Evolutionary conservation across 1,284 basidiomycete species (phyloP).

Genomic region (Ceratobasidium sp.): DNA sequence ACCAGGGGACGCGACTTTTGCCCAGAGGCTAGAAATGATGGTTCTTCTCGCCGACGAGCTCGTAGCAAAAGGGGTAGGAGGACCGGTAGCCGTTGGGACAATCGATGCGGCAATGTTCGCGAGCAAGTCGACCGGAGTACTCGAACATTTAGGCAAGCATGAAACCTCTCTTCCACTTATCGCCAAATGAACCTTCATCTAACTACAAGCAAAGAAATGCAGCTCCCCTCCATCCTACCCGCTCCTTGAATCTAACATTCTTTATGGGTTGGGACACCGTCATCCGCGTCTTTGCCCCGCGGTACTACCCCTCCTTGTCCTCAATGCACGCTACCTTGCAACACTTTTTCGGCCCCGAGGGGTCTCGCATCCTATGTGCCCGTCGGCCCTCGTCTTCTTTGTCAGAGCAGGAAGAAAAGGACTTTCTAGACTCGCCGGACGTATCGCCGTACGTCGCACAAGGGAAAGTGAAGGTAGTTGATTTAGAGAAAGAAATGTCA

Average conservation of each 20-base stretch:
- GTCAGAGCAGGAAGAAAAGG: slow-evolving; percentile 54
- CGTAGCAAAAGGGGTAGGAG: slow-evolving; percentile 46
- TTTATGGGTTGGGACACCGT: slow-evolving; percentile 92
- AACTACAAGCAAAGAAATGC: slow-evolving; percentile 6
- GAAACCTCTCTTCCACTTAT: no score
- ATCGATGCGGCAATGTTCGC: slow-evolving; percentile 92
- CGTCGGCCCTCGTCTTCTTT: slow-evolving; percentile 60
- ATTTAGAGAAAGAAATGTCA: slow-evolving; percentile 70
- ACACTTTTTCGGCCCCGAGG: slow-evolving; percentile 71
- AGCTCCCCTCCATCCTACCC: background rate
- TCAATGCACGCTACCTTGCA: slow-evolving; percentile 70
- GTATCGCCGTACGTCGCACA: slow-evolving; percentile 65
- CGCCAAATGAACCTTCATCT: background rate
- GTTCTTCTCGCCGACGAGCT: slow-evolving; percentile 70
- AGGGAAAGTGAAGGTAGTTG: slow-evolving; percentile 69
- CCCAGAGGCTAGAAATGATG: slow-evolving; percentile 89
- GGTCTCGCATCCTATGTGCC: slow-evolving; percentile 81
- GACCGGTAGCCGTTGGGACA: slow-evolving; percentile 83
- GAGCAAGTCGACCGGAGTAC: slow-evolving; percentile 78
- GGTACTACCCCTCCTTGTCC: slow-evolving; percentile 74
- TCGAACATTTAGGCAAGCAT: slow-evolving; percentile 61
- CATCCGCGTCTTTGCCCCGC: slow-evolving; percentile 82
- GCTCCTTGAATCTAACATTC: slow-evolving; percentile 68
- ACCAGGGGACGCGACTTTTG: slow-evolving; percentile 77
- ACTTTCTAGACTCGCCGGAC: slow-evolving; percentile 58